Evolutionary conservation across 78 protist genomes (phyloP).

Genomic region (Protostelium mycophagum): DNA sequence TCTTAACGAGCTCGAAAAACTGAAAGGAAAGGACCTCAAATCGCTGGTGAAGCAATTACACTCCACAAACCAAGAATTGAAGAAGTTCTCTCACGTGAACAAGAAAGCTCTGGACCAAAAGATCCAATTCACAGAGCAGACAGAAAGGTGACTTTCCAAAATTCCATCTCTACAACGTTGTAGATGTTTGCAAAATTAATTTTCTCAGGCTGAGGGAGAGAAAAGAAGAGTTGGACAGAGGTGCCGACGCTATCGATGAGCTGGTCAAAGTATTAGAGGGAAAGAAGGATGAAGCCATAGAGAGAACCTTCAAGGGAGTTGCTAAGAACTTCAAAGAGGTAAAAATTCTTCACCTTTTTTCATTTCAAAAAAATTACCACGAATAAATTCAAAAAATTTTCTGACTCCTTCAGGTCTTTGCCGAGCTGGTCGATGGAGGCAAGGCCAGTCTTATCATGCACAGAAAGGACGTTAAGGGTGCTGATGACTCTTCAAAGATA

Average conservation of each 20-base stretch:
- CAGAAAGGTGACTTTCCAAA: conserved; percentile 12
- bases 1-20: conserved; percentile 3
- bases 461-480: conserved; percentile 1
- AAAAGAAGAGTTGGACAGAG: conserved; percentile 58
- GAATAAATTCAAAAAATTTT: no score
- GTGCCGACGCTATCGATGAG: conserved; percentile 46
- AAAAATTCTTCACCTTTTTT: no score
- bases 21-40: background rate
- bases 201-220: conserved; percentile 18
- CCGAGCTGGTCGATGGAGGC: conserved; percentile 87
- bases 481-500: background rate
- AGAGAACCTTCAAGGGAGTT: conserved; percentile 83
- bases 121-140: conserved; percentile 52
- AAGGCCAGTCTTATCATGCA: conserved; percentile 69
- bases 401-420: no score
- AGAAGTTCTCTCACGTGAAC: conserved; percentile 83
- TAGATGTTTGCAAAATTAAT: background rate
- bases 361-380: no score
- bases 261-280: conserved; percentile 79
- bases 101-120: conserved; percentile 96
- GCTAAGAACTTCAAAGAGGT: conserved; percentile 70
- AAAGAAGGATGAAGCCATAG: conserved; percentile 92
- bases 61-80: conserved; percentile 44
- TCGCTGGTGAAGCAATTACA: conserved; percentile 8
- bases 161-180: no score